phyloP scores from a whole-genome alignment of 345 rosid species.

The Psidium friedrichsthalianum region DNA sequence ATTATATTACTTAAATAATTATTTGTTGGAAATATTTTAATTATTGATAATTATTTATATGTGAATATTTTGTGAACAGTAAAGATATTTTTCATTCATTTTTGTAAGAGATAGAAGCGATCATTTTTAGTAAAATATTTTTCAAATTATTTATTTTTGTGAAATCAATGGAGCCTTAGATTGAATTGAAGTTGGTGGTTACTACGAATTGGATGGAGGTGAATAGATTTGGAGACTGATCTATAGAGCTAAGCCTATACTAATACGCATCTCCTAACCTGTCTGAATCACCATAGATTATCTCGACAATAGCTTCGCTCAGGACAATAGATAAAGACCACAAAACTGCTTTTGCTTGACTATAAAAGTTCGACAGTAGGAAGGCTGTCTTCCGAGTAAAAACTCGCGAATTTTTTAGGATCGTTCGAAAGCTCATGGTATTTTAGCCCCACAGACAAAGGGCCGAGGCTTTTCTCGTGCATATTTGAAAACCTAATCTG shows the following conservation, averaged over 20 bases:
- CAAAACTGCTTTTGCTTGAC: too few species aligned
- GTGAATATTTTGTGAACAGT: too few species aligned
- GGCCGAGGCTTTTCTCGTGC: neutral
- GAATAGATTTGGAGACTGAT: neutral
- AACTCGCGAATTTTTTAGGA: neutral
- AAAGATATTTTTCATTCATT: too few species aligned
- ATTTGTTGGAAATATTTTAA: too few species aligned
- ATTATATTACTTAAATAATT: too few species aligned
- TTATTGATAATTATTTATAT: too few species aligned
- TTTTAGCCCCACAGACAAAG: neutral
- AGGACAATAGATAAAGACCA: too few species aligned
- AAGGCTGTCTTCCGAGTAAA: neutral
- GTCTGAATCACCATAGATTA: neutral
- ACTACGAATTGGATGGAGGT: neutral
- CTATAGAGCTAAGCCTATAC: neutral
- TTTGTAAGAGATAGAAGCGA: too few species aligned
- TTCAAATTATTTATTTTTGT: too few species aligned
- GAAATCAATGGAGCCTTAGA: neutral
- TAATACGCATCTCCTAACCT: neutral
- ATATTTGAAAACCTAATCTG: too few species aligned
- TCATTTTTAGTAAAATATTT: too few species aligned
- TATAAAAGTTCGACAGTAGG: too few species aligned
- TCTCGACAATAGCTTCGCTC: neutral
- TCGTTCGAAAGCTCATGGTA: neutral
- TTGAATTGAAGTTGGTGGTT: neutral